Evolutionary conservation across 805 yeast genomes (phyloP), one percentile per base, ranked within the genome.

Genomic region (Jamesozyma spencerorum): DNA sequence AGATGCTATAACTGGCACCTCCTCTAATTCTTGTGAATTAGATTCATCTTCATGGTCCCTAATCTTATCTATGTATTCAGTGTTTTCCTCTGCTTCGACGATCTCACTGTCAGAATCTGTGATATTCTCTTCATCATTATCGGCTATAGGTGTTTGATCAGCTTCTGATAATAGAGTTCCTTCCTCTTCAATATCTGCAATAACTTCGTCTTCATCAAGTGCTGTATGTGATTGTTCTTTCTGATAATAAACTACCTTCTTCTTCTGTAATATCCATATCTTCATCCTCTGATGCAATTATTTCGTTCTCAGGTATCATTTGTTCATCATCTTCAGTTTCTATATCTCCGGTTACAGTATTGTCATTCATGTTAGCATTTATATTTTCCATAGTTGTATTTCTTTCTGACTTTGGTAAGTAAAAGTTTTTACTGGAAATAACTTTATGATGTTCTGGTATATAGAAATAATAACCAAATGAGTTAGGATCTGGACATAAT

Each of bases 391-490:
- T 11, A 24, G 11, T 24, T 24, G 7, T 24, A 8, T 24, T 11
- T 24, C 11, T 11, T 24, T 7, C 27, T 24, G 27, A 24, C 11
- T 24, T 24, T 24, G 27, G 27, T 24, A 24, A 24, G 27, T 24
- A 24, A 24, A 8, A 24, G 27, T 8, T 24, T 24, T n/a, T n/a
- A n/a, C n/a, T n/a, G n/a, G n/a, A n/a, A n/a, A n/a, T n/a, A n/a
- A n/a, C n/a, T n/a, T n/a, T n/a, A n/a, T n/a, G n/a, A n/a, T n/a
- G n/a, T 31, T 42, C 36, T n/a, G 46, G 43, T 17, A 43, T 14
- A 20, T 40, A 39, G 18, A 43, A 40, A 18, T 19, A 19, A 17
- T 43, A 43, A 2, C 41, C 43, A 43, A 18, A 37, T 8, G 39
- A 14, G 5, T 29, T 24, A 22, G 22, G 32, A 26, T 43, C 41